Evolutionary conservation across 2,329 filamentous ascomycete genomes (phyloP), one percentile per base, ranked within the genome.

Genomic region (Penicillium palitans): DNA sequence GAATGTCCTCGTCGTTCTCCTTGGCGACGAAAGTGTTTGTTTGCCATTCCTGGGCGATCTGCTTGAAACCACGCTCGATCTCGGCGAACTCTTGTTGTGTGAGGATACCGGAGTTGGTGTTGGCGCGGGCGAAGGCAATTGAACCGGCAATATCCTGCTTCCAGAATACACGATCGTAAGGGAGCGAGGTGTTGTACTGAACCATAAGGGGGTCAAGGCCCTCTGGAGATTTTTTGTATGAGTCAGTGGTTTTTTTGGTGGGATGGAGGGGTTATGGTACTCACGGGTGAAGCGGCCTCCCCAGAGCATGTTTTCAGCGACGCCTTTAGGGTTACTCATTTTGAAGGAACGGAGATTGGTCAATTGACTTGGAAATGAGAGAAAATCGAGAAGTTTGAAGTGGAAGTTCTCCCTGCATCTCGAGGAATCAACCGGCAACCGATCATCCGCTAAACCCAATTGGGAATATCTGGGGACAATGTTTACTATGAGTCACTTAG

Each of bases 141-240:
- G 84, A 88, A 65, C 91, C 91, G 12, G 84, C 83, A 67, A 96
- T 92, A 69, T 96, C 91, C 73, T 95, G 85, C 60, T 86, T 86
- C 79, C 91, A 90, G 68, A 96, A 87, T 53, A 83, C 81, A 65
- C 87, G 86, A 76, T 96, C 91, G 76, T 89, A 93, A 72, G 85
- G 86, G 66, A 96, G 88, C 54, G 85, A 89, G 68, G 88, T 87
- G 74, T 96, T 96, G 81, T 93, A 96, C 65, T 89, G 82, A 61
- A 87, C 83, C 91, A 96, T 96, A 52, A 96, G 83, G 54, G 91
- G 90, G 77, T 96, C 90, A 66, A 93, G 85, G 67, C 85, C 89
- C 80, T 90, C 90, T 90, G 21, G 5, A 1, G 68, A 54, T 60
- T 50, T 61, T 69, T 64, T 64, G 62, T 46, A 40, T 65, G 59